A percentile compares a stretch with the other conserved stretches of the same genome.
These are phyloP conservation scores for Calcarisporium arbuscula DNA, from an alignment of 2,329 filamentous ascomycete species.

Conservation along the genomic window DNA sequence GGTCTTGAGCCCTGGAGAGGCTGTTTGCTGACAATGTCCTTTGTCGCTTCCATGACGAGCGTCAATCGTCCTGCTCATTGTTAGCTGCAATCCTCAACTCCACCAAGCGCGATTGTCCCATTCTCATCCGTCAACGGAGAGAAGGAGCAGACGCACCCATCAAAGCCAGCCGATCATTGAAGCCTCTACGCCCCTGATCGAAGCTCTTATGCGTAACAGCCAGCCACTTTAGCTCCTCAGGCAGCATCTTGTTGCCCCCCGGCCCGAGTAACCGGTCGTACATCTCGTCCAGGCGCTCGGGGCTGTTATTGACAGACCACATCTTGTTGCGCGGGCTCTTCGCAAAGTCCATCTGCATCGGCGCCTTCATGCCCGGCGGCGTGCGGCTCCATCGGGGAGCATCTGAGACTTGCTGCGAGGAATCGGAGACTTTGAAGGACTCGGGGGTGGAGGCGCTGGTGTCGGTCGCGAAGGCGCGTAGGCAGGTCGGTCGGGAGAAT, in stretches of 20 bases:
- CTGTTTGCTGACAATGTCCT: conserved; percentile 28
- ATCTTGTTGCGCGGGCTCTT: conserved; percentile 45
- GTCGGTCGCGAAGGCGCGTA: conserved; percentile 23
- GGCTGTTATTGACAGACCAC: conserved; percentile 71
- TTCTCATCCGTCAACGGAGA: too few relatives aligned
- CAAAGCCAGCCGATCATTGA: conserved; percentile 89
- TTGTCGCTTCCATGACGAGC: conserved; percentile 32
- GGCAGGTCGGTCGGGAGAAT: conserved; percentile 14
- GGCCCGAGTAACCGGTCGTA: conserved; percentile 71
- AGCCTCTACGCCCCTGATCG: conserved; percentile 87
- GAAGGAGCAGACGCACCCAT: conserved; percentile 55
- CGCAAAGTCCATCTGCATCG: conserved; percentile 55
- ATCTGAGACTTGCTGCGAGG: conserved; percentile 3
- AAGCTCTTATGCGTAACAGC: conserved; percentile 98
- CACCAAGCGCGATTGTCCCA: too few relatives aligned
- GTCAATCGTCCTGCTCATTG: conserved; percentile 29
- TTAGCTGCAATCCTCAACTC: too few relatives aligned
- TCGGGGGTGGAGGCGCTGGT: conserved; percentile 15
- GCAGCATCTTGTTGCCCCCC: conserved; percentile 65
- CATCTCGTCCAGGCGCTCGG: conserved; percentile 65
- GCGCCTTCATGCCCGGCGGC: conserved; percentile 62
- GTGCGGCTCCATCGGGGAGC: conserved; percentile 65
- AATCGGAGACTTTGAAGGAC: conserved; percentile 17
- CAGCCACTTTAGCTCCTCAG: conserved; percentile 93
- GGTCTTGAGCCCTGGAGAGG: conserved; percentile 18